Evolutionary conservation across 371 early-diverging fungal genomes (phyloP).

Genomic region (Lichtheimia ramosa): DNA sequence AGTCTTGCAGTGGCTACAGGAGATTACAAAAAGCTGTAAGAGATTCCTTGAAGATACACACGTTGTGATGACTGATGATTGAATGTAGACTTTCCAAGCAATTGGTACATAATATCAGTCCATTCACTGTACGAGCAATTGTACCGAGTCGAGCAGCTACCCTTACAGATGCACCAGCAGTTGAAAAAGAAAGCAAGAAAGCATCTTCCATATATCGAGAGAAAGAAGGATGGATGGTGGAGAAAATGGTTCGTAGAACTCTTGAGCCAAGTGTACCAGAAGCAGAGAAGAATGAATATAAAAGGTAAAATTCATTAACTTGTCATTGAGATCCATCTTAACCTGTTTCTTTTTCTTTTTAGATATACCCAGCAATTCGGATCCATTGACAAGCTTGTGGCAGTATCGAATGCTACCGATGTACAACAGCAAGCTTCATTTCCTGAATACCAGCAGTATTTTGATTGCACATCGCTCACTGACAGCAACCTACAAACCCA

Average conservation of each 20-base stretch:
- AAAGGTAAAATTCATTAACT: conserved; percentile 37
- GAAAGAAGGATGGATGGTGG: conserved; percentile 44
- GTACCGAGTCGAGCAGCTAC: background rate
- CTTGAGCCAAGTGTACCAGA: conserved; percentile 58
- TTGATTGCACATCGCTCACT: conserved; percentile 35
- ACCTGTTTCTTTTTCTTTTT: conserved; percentile 1
- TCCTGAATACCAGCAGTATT: conserved; percentile 51
- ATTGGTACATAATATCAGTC: conserved; percentile 48
- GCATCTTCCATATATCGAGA: conserved; percentile 18
- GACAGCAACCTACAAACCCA: conserved; percentile 30
- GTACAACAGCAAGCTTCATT: conserved; percentile 10
- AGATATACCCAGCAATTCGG: conserved; percentile 59
- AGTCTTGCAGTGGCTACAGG: conserved; percentile 23
- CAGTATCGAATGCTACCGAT: conserved; percentile 21
- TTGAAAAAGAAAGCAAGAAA: conserved; percentile 23
- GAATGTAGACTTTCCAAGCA: conserved; percentile 24
- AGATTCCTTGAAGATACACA: background rate
- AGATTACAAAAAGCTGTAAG: conserved; percentile 25
- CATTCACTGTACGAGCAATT: conserved; percentile 43
- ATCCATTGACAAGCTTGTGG: conserved; percentile 33
- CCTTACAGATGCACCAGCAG: conserved; percentile 1
- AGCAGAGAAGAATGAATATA: conserved; percentile 58
- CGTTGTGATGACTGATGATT: background rate
- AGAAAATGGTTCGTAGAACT: conserved; percentile 50
- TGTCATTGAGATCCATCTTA: background rate